Evolutionary conservation across 805 yeast genomes (phyloP).

Genomic region (Metschnikowia koreensis): DNA sequence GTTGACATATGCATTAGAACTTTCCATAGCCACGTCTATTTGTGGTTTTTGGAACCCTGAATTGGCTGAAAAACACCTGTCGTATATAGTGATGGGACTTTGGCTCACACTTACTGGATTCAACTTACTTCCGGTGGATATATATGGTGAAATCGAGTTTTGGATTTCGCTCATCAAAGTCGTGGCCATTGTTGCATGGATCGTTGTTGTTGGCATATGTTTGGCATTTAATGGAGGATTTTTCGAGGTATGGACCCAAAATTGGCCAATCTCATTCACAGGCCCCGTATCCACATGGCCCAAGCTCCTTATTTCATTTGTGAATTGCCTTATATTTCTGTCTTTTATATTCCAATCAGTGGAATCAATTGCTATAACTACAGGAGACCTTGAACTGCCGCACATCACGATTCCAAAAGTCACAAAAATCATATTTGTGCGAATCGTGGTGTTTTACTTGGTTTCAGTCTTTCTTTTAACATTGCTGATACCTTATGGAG

Average conservation of each 20-base stretch:
- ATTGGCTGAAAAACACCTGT: conserved; percentile 2
- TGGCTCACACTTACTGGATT: conserved; percentile 19
- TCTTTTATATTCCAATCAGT: conserved; percentile 21
- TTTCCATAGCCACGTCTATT: conserved; percentile 18
- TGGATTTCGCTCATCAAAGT: conserved; percentile 21
- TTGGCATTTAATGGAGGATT: conserved; percentile 4
- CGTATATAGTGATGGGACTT: conserved; percentile 4
- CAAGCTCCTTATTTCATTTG: conserved; percentile 3
- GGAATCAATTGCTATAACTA: conserved; percentile 19
- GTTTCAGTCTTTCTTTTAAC: conserved; percentile 18
- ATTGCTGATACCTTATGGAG: conserved; percentile 13
- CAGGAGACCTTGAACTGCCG: conserved; percentile 18
- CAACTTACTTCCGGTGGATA: conserved; percentile 23
- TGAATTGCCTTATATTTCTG: conserved; percentile 15
- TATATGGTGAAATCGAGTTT: conserved; percentile 23
- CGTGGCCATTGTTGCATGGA: conserved; percentile 21
- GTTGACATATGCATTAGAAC: conserved; percentile 24
- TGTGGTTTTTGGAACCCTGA: conserved; percentile 17
- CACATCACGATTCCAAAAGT: conserved; percentile 15
- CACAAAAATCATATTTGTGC: conserved; percentile 14
- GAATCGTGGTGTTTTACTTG: conserved; percentile 19
- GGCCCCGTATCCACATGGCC: conserved; percentile 4
- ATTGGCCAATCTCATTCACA: conserved; percentile 12
- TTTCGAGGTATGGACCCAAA: conserved; percentile 11
- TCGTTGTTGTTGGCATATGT: conserved; percentile 7